Base-by-base conservation (phyloP, 2,329 filamentous ascomycete genomes). In the Zopfia rhizophila region DNA sequence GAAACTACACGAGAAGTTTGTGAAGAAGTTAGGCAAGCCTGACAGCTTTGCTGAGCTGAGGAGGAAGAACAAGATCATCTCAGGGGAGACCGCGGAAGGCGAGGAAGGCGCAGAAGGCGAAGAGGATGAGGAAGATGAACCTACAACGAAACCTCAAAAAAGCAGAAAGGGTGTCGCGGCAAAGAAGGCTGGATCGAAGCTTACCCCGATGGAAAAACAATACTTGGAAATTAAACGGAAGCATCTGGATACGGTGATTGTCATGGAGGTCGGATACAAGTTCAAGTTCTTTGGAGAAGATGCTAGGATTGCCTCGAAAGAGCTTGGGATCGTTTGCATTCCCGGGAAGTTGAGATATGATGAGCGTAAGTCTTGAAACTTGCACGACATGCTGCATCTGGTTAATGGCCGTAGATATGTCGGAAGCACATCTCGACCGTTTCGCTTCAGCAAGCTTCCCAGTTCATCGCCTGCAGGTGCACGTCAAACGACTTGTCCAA, bases 201-300 rank as follows among this genome's bases (percentile, higher is more conserved):
- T 99, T 49, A 99, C 94, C 0, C 94, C 94, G 0, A 89, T 99
- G 86, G 92, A 97, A 70, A 83, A 89, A 28, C 94, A 97, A 63
- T 89, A 96, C 46, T 80, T 99, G 5, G 92, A 96, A 13, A 96
- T 99, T 71, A 99, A 99, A 75, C 82, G 86, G 49, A 90, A 93
- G 59, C 87, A 97, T 67, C 82, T 91, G 76, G 94, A 97, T 66
- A 94, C 93, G 0, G 63, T 99, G 14, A 79, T 99, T 41, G 89
- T 97, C 10, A 86, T 97, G 39, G 93, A 99, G 69, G 94, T 97
- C 7, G 94, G 94, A 38, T 99, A 99, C 76, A 99, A 99, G 69
- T 99, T 96, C 74, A 87, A 89, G 23, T 96, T 99, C 76, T 96
- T 96, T 66, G 94, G 94, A 8, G 93, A 97, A 63, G 94, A 99